Conservation (phyloP, 768 basidiomycete genomes). For the Thelephora aurantiotincta region DNA sequence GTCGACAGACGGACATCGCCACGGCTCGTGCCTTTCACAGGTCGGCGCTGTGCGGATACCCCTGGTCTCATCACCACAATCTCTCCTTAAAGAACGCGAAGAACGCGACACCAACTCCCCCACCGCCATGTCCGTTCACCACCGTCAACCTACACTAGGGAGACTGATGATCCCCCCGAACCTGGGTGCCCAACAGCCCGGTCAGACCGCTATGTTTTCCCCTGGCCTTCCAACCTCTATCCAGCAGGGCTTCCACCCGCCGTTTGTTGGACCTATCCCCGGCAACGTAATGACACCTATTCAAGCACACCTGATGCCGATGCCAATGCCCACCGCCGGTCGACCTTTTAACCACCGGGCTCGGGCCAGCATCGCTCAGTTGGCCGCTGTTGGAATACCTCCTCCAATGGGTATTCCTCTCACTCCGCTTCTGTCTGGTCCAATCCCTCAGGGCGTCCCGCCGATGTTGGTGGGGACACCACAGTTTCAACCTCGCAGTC, state of each 20-base stretch:
- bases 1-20: too few relatives aligned
- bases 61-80: too few relatives aligned
- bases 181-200: constrained; percentile 43
- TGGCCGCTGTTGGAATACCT: constrained; percentile 44
- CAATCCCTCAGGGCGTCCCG: constrained; percentile 29
- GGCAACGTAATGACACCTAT: constrained; percentile 45
- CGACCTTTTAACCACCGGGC: constrained; percentile 40
- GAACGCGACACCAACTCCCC: background rate
- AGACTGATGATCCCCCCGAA: constrained; percentile 43
- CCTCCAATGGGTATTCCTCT: constrained; percentile 41
- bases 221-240: constrained; percentile 49
- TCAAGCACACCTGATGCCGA: constrained; percentile 46
- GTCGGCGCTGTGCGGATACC: too few relatives aligned
- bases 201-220: constrained; percentile 39
- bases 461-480: constrained; percentile 24
- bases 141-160: constrained; percentile 34
- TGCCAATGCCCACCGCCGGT: constrained; percentile 29
- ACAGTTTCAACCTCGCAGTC: constrained; percentile 45
- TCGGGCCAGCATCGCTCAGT: constrained; percentile 47
- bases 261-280: constrained; percentile 27
- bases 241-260: constrained; percentile 42
- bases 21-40: too few relatives aligned
- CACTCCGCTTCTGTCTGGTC: constrained; percentile 45
- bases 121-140: constrained; percentile 12
- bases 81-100: too few relatives aligned